A percentile compares a stretch with the other conserved stretches of the same genome.
phyloP scores from a whole-genome alignment of 805 yeast species.

The Zygoascus bituminiphila region DNA sequence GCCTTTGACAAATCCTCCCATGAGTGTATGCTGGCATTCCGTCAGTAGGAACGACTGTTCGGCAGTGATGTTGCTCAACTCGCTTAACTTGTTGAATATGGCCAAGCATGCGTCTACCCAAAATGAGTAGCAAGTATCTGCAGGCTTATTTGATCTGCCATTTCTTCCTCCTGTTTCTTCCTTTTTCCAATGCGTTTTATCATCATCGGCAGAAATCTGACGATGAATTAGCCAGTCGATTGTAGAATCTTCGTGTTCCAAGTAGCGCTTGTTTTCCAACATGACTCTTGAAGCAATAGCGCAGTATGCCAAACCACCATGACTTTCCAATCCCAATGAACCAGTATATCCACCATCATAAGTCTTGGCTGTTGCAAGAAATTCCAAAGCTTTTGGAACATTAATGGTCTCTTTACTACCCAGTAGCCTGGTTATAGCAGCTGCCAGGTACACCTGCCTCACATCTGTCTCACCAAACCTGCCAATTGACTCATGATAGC shows the following conservation, averaged over 20 bases:
- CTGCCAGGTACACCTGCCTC: slow-evolving; percentile 67
- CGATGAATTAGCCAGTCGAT: slow-evolving; percentile 55
- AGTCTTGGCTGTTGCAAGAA: slow-evolving; percentile 31
- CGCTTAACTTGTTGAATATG: slow-evolving; percentile 30
- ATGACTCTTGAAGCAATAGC: slow-evolving; percentile 57
- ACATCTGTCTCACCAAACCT: slow-evolving; percentile 60
- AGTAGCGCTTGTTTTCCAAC: slow-evolving; percentile 16
- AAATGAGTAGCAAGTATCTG: slow-evolving; percentile 83
- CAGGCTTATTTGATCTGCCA: slow-evolving; percentile 77
- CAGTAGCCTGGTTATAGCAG: slow-evolving; percentile 48
- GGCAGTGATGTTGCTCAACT: slow-evolving; percentile 31
- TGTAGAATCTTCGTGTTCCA: slow-evolving; percentile 32
- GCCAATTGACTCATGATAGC: slow-evolving; percentile 26
- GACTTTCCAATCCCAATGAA: slow-evolving; percentile 50
- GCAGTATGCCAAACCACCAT: slow-evolving; percentile 83
- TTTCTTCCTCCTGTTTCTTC: slow-evolving; percentile 58
- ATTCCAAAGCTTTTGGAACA: slow-evolving; percentile 31
- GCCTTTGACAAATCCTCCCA: slow-evolving; percentile 78
- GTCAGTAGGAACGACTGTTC: slow-evolving; percentile 40
- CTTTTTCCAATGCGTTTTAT: slow-evolving; percentile 3
- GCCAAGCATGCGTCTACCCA: slow-evolving; percentile 63
- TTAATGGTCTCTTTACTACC: slow-evolving; percentile 39
- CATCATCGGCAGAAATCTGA: slow-evolving; percentile 38
- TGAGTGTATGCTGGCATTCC: slow-evolving; percentile 48
- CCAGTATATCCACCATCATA: slow-evolving; percentile 71